Percentiles rank a stretch among this genome's conserved stretches.
These are phyloP conservation scores for Collybia mongolica DNA, from an alignment of 768 basidiomycete genomes.

Conservation along the genomic window DNA sequence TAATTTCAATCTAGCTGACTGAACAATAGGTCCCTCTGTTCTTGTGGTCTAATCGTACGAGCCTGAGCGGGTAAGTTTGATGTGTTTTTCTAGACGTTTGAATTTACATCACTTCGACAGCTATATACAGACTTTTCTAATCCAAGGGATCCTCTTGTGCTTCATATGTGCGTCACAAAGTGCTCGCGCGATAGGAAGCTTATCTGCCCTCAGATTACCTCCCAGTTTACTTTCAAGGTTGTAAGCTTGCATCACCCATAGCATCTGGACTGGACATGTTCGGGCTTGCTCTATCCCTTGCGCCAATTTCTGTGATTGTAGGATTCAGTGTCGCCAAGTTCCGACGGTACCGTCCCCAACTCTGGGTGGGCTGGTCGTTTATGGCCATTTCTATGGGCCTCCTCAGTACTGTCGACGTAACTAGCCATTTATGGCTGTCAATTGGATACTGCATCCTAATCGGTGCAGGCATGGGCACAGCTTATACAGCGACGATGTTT, in stretches of 20 bases:
- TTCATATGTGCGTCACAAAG: background rate
- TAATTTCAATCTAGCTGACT: too few relatives aligned
- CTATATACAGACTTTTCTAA: background rate
- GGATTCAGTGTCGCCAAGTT: background rate
- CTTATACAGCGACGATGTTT: conserved; percentile 28
- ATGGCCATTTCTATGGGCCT: background rate
- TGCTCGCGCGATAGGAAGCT: too few relatives aligned
- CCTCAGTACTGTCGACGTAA: background rate
- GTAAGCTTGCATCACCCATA: background rate
- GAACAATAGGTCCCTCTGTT: too few relatives aligned
- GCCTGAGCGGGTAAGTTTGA: background rate
- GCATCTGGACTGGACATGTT: conserved; percentile 1
- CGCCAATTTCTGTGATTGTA: background rate
- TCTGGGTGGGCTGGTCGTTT: background rate
- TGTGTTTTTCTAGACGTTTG: background rate
- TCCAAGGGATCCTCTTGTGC: background rate
- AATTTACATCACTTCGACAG: too few relatives aligned
- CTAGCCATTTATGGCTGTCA: background rate
- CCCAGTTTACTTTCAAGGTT: conserved; percentile 4
- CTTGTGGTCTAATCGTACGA: background rate
- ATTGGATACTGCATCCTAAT: conserved; percentile 6
- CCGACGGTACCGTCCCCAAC: background rate
- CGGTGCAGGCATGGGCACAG: conserved; percentile 11
- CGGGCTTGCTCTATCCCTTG: background rate
- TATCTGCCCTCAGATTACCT: background rate